These are phyloP conservation scores for Cladosporium sp. DNA, from an alignment of 2,329 filamentous ascomycete species.

Conservation along the genomic window DNA sequence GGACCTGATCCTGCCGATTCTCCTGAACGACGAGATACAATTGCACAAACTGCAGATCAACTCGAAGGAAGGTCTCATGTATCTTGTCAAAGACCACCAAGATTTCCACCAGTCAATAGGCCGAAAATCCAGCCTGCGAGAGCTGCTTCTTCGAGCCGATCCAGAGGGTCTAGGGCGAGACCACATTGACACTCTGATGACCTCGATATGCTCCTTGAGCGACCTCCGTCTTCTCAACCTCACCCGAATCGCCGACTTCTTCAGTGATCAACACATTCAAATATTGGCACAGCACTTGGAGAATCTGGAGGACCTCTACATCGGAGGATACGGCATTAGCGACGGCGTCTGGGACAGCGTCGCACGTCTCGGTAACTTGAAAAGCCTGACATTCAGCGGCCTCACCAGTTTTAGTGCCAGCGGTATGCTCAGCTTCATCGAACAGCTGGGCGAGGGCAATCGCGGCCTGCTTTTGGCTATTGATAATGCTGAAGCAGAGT, in stretches of 20 bases:
- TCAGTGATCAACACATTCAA: slow-evolving; percentile 47
- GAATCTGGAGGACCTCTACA: slow-evolving; percentile 52
- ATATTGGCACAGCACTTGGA: slow-evolving; percentile 43
- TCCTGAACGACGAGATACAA: slow-evolving; percentile 41
- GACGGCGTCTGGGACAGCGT: slow-evolving; percentile 45
- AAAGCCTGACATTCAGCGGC: slow-evolving; percentile 50
- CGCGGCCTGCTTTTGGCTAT: slow-evolving; percentile 39
- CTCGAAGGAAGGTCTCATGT: slow-evolving; percentile 36
- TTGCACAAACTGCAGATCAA: slow-evolving; percentile 46
- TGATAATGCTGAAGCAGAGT: slow-evolving; percentile 41
- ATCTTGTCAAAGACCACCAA: slow-evolving; percentile 44
- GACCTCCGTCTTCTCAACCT: slow-evolving; percentile 52
- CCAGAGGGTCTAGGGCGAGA: slow-evolving; percentile 42
- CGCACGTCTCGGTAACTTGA: slow-evolving; percentile 45
- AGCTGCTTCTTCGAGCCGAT: slow-evolving; percentile 44
- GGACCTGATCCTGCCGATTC: slow-evolving; percentile 48
- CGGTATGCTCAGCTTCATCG: slow-evolving; percentile 46
- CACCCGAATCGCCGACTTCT: slow-evolving; percentile 47
- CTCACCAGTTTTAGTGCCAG: slow-evolving; percentile 51
- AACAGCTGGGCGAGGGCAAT: slow-evolving; percentile 37
- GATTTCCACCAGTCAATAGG: slow-evolving; percentile 51
- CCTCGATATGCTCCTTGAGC: slow-evolving; percentile 48
- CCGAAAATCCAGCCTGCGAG: slow-evolving; percentile 45
- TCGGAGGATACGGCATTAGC: slow-evolving; percentile 51
- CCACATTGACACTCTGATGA: slow-evolving; percentile 45